Conservation (phyloP, 1,139 yeast genomes). For the Keqinozyma sinolaborantium region DNA sequence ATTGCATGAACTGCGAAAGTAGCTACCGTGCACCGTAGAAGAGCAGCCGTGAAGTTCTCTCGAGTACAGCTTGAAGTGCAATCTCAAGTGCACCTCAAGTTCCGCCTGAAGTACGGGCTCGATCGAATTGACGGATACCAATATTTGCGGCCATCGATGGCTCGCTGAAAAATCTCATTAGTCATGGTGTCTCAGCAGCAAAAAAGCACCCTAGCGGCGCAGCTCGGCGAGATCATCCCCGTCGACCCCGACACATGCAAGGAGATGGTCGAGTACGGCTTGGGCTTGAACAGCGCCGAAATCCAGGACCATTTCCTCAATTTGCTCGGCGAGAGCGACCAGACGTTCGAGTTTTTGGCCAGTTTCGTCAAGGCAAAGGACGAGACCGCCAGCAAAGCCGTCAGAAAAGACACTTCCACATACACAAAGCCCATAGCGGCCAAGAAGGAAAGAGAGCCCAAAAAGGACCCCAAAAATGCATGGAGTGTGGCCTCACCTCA, state of each 20-base stretch:
- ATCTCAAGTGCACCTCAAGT: too few species aligned
- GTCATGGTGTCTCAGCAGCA: slow-evolving; percentile 3
- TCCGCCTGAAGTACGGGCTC: too few species aligned
- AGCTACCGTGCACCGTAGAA: too few species aligned
- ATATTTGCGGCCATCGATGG: too few species aligned
- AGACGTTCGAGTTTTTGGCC: slow-evolving; percentile 35
- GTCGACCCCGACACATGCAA: slow-evolving; percentile 27
- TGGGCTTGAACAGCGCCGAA: slow-evolving; percentile 38
- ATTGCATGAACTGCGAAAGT: too few species aligned
- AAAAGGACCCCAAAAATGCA: slow-evolving; percentile 4
- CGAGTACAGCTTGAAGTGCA: too few species aligned
- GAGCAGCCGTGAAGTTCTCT: too few species aligned
- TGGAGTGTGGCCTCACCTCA: slow-evolving; percentile 3
- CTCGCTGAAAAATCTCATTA: too few species aligned
- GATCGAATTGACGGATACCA: too few species aligned
- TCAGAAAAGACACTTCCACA: slow-evolving; percentile 1
- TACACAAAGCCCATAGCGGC: neutral
- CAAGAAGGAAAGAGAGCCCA: slow-evolving; percentile 1
- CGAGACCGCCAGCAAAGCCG: slow-evolving; percentile 1
- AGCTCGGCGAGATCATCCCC: slow-evolving; percentile 34
- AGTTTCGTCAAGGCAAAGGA: slow-evolving; percentile 20
- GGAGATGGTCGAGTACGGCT: slow-evolving; percentile 48
- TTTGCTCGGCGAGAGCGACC: slow-evolving; percentile 51
- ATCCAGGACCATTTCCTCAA: slow-evolving; percentile 48
- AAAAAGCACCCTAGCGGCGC: slow-evolving; percentile 1